Percentiles rank a stretch among this genome's conserved stretches.
These are phyloP conservation scores for Aspergillus spinulosporus DNA, from an alignment of 2,329 filamentous ascomycete species.

Conservation along the genomic window DNA sequence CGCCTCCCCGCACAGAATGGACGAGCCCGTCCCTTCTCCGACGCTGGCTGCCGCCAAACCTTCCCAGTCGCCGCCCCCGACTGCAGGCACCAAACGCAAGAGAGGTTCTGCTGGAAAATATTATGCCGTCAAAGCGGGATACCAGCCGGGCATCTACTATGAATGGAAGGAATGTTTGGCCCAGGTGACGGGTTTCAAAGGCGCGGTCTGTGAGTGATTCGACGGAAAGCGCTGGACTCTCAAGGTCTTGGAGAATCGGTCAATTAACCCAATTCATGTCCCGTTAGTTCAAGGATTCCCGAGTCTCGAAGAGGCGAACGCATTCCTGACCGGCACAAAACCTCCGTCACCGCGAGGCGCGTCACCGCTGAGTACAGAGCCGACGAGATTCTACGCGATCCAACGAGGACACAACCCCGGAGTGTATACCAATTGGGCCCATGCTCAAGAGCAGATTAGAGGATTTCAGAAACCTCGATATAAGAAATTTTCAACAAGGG, in stretches of 20 bases:
- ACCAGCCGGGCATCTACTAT: constrained; percentile 63
- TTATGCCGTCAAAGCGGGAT: constrained; percentile 64
- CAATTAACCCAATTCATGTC: not conserved
- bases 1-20: constrained; percentile 25
- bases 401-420: constrained; percentile 59
- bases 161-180: constrained; percentile 63
- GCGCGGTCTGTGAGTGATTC: constrained; percentile 64
- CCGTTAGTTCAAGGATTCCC: constrained; percentile 75
- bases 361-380: constrained; percentile 37
- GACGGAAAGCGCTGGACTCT: not conserved
- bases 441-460: constrained; percentile 70
- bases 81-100: constrained; percentile 58
- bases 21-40: constrained; percentile 38
- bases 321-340: constrained; percentile 68
- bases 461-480: constrained; percentile 69
- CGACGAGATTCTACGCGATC: constrained; percentile 61
- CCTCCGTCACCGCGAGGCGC: constrained; percentile 36
- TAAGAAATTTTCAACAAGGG: constrained; percentile 66
- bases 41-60: constrained; percentile 33
- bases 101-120: constrained; percentile 55
- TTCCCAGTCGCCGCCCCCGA: constrained; percentile 31
- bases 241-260: not conserved
- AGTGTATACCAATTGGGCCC: constrained; percentile 67
- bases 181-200: constrained; percentile 64
- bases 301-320: constrained; percentile 71